Conservation (phyloP, 2,329 filamentous ascomycete genomes). For the Claviceps sp. region DNA sequence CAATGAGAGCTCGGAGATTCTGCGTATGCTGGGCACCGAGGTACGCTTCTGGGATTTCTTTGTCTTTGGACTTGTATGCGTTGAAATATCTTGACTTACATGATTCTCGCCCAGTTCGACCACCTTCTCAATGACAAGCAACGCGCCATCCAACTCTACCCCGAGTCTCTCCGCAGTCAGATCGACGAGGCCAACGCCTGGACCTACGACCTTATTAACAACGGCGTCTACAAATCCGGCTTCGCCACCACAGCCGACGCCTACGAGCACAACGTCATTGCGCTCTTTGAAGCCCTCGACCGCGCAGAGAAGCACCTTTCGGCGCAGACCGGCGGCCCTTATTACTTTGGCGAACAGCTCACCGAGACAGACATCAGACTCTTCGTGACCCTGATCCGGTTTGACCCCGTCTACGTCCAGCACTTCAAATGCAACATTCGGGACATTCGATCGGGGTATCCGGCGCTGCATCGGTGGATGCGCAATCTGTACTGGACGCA, state of each 20-base stretch:
- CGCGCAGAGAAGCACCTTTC: conserved; percentile 58
- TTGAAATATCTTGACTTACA: not conserved
- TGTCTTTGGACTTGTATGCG: not conserved
- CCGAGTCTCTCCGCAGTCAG: conserved; percentile 42
- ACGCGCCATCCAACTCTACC: conserved; percentile 53
- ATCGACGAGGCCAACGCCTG: conserved; percentile 72
- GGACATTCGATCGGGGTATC: conserved; percentile 76
- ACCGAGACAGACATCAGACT: conserved; percentile 77
- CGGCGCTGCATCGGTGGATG: conserved; percentile 68
- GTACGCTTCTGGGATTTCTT: conserved; percentile 16
- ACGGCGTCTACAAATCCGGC: conserved; percentile 62
- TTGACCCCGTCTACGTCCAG: conserved; percentile 73
- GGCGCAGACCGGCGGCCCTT: conserved; percentile 39
- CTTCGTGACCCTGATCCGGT: conserved; percentile 56
- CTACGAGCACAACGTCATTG: conserved; percentile 59
- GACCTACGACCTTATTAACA: conserved; percentile 65
- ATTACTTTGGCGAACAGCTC: conserved; percentile 59
- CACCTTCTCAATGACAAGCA: conserved; percentile 47
- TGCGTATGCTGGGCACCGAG: conserved; percentile 73
- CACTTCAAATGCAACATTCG: conserved; percentile 80
- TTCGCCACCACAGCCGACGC: conserved; percentile 76
- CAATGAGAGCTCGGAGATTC: conserved; percentile 88
- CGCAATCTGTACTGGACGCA: conserved; percentile 73
- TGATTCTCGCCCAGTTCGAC: conserved; percentile 43
- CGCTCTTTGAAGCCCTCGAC: conserved; percentile 68